phyloP scores from a whole-genome alignment of 2,329 filamentous ascomycete genomes.

The Fusarium proliferatum region DNA sequence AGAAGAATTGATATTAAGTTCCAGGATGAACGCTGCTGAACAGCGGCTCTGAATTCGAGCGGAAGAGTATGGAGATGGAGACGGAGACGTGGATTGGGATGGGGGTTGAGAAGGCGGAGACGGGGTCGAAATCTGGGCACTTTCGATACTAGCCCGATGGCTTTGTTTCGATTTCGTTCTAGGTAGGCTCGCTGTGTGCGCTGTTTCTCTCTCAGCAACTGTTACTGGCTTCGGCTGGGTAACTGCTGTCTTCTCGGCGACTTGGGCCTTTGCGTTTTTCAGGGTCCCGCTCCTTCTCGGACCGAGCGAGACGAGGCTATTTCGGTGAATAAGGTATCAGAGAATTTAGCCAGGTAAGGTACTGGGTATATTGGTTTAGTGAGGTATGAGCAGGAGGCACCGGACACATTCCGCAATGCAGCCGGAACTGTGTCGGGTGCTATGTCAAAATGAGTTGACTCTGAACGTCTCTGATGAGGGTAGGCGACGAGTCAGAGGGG shows the following conservation, averaged over 20 bases:
- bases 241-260: not conserved
- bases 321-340: conserved; percentile 15
- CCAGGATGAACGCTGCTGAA: conserved; percentile 7
- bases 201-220: not conserved
- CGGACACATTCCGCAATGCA: conserved; percentile 15
- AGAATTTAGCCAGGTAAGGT: not conserved
- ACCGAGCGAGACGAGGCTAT: conserved; percentile 32
- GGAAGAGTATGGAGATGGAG: conserved; percentile 5
- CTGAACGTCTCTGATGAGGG: not conserved
- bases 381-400: not conserved
- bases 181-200: not conserved
- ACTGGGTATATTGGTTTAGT: not conserved
- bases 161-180: conserved; percentile 25
- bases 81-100: conserved; percentile 7
- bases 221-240: not conserved
- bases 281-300: conserved; percentile 35
- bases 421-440: conserved; percentile 5
- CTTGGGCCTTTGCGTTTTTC: conserved; percentile 22
- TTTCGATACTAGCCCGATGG: conserved; percentile 18
- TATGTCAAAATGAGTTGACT: conserved; percentile 2
- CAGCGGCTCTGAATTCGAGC: conserved; percentile 12
- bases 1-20: conserved; percentile 17
- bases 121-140: conserved; percentile 23
- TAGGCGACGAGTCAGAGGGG: conserved; percentile 7
- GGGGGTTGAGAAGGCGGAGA: conserved; percentile 20